Evolutionary conservation across 495 filamentous ascomycete genomes (phyloP).

Genomic region (Neohortaea acidophila): DNA sequence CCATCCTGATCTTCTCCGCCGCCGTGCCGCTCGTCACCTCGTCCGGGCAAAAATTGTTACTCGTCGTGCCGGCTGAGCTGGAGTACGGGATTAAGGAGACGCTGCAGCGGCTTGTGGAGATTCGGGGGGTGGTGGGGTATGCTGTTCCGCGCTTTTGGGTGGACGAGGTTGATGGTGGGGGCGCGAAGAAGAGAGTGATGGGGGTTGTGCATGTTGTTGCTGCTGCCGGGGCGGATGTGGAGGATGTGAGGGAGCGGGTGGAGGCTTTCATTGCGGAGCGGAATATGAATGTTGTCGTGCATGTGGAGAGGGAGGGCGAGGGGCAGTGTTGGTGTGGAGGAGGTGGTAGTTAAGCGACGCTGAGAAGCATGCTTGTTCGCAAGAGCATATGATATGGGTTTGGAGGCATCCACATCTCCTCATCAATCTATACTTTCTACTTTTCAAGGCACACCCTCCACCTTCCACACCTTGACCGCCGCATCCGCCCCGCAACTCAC

Average conservation of each 20-base stretch:
- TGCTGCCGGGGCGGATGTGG: slow-evolving; percentile 20
- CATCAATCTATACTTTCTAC: background rate
- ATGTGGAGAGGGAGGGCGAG: slow-evolving; percentile 28
- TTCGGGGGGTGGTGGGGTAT: slow-evolving; percentile 76
- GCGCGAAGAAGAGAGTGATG: slow-evolving; percentile 20
- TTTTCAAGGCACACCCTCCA: slow-evolving; percentile 35
- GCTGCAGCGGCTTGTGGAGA: slow-evolving; percentile 62
- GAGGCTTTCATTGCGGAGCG: slow-evolving; percentile 24
- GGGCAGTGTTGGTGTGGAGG: slow-evolving; percentile 29
- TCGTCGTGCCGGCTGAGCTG: slow-evolving; percentile 68
- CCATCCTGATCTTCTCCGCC: slow-evolving; percentile 76
- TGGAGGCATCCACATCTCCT: background rate
- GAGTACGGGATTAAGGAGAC: slow-evolving; percentile 83
- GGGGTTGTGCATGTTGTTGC: slow-evolving; percentile 30
- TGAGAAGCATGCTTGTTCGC: no score
- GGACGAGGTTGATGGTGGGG: slow-evolving; percentile 40
- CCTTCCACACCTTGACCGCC: slow-evolving; percentile 76
- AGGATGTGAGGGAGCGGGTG: slow-evolving; percentile 28
- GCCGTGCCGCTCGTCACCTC: slow-evolving; percentile 77
- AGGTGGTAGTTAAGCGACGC: no score
- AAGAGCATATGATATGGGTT: no score
- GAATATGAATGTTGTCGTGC: slow-evolving; percentile 27
- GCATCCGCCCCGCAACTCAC: slow-evolving; percentile 75
- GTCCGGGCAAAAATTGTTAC: slow-evolving; percentile 62
- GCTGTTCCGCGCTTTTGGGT: slow-evolving; percentile 88